These are phyloP conservation scores for Fusarium sp. DNA, from an alignment of 2,329 filamentous ascomycete species.

Conservation along the genomic window DNA sequence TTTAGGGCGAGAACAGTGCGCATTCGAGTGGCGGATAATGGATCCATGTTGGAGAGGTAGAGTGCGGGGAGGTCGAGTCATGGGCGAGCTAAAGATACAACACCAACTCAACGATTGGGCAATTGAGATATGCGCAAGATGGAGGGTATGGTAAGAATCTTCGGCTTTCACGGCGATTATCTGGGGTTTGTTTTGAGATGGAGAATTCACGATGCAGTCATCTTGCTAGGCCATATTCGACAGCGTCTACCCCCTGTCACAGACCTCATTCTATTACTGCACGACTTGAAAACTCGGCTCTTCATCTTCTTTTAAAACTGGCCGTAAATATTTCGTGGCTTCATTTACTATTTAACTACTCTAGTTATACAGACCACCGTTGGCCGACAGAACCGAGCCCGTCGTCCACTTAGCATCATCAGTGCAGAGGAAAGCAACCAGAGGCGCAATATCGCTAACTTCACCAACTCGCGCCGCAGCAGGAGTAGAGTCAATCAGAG, in stretches of 20 bases:
- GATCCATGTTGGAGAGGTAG: not conserved
- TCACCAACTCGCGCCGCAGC: conserved; percentile 47
- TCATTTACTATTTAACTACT: not conserved
- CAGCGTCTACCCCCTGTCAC: not conserved
- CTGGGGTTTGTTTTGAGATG: not conserved
- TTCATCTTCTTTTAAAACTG: not conserved
- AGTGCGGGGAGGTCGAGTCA: conserved; percentile 2
- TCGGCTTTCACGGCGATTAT: not conserved
- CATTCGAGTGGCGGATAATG: not conserved
- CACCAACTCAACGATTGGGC: not conserved
- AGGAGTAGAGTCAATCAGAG: conserved; percentile 48
- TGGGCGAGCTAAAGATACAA: not conserved
- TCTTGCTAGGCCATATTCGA: not conserved
- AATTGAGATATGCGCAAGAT: not conserved
- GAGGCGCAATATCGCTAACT: conserved; percentile 47
- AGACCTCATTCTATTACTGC: not conserved
- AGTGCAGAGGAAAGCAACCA: conserved; percentile 49
- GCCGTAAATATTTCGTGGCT: not conserved
- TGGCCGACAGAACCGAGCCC: conserved; percentile 46
- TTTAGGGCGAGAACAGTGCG: not conserved
- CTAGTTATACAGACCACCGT: conserved; percentile 44
- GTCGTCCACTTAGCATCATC: conserved; percentile 49
- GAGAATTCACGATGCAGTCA: not conserved
- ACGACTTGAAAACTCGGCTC: no score
- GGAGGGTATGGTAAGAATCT: not conserved